A percentile compares a stretch with the other conserved stretches of the same genome.
phyloP scores from a whole-genome alignment of 2,329 filamentous ascomycete genomes.

The Colletotrichum gigasporum region DNA sequence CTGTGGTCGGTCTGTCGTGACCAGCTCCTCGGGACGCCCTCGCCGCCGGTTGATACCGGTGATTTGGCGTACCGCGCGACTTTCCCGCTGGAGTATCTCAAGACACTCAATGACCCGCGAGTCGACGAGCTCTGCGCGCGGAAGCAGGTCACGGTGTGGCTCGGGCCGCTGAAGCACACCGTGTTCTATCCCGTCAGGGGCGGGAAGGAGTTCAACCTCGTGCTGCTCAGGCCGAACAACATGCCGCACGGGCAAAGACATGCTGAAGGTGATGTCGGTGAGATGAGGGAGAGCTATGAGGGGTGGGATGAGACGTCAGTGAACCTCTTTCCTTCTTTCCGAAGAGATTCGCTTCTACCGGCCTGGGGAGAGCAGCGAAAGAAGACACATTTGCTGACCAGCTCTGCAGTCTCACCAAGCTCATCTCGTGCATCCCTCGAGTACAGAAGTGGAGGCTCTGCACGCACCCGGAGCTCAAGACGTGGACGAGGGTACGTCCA shows the following conservation, averaged over 20 bases:
- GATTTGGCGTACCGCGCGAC: constrained; percentile 11
- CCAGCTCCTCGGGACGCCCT: not conserved
- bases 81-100: not conserved
- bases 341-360: too few relatives aligned
- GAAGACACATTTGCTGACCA: not conserved
- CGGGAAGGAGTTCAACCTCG: constrained; percentile 14
- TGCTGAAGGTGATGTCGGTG: not conserved
- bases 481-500: constrained; percentile 4
- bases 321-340: not conserved
- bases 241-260: not conserved
- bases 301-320: constrained; percentile 26
- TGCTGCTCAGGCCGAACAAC: not conserved
- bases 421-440: constrained; percentile 3
- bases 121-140: constrained; percentile 8
- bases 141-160: constrained; percentile 3
- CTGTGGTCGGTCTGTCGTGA: constrained; percentile 15
- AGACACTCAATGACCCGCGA: not conserved
- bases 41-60: constrained; percentile 1
- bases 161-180: constrained; percentile 5
- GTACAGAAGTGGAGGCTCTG: constrained; percentile 28
- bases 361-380: too few relatives aligned
- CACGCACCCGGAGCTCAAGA: not conserved
- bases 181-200: constrained; percentile 12
- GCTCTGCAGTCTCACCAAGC: constrained; percentile 8
- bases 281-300: constrained; percentile 15